Base-by-base conservation (phyloP, 352 stramenopile genomes). In the Plasmopara muralis region DNA sequence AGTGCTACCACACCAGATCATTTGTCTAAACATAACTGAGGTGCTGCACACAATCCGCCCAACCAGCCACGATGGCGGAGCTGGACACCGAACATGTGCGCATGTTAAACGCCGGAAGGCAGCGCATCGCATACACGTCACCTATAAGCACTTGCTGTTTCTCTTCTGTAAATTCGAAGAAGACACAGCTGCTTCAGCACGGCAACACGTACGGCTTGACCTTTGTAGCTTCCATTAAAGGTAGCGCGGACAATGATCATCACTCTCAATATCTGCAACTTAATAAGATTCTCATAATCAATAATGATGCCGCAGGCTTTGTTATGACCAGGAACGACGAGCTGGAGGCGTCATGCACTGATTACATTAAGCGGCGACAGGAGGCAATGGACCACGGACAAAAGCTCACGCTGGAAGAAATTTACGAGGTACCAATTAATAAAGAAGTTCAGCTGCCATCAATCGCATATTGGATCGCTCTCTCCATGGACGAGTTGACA, bases 41-140 rank as follows among this genome's bases (percentile, higher is more conserved):
- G 37, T 60, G 2, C 1, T 16, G 7, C 4, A 57, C 55, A 57
- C 20, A 57, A 60, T 60, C 50, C 55, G 58, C 49, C 38, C 43
- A 35, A 47, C 10, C n/a, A 50, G 47, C 34, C 41, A 55, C 47
- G 30, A 68, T 64, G 62, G 56, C 59, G 57, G 70, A 81, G 70
- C 52, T 69, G 47, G 80, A 84, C 62, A 76, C 73, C 18, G 80
- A 90, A 53, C 77, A 90, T 50, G 80, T 90, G 47, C 80, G 80
- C 66, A 77, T 90, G 69, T 52, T 90, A 46, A 75, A 87, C 48
- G 74, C 72, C 15, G 80, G 80, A 16, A 72, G 74, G 39, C 60
- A 85, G 47, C 64, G 62, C 49, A 45, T 76, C 6, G 55, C 52
- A n/a, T 78, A 75, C 59, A 48, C 64, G 40, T 66, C 64, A 49